A percentile compares a stretch with the other conserved stretches of the same genome.
Evolutionary conservation across 2,329 filamentous ascomycete species (phyloP).

Genomic region (Fusarium solani-melongenae): DNA sequence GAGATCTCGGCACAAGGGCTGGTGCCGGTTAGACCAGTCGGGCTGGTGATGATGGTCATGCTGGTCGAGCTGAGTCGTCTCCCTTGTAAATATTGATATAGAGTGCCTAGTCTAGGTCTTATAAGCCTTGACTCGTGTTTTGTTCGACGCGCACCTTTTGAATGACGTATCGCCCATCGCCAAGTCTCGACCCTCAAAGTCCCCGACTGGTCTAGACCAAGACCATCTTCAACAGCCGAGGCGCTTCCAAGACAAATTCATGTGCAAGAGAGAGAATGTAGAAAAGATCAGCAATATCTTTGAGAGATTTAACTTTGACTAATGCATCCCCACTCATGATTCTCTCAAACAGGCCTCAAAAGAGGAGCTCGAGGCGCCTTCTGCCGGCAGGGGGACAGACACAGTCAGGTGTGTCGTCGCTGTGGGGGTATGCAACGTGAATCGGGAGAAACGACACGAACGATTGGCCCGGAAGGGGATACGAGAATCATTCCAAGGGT

Average conservation of each 20-base stretch:
- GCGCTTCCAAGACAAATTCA: background rate
- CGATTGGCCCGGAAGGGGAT: background rate
- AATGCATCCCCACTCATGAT: background rate
- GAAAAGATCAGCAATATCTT: background rate
- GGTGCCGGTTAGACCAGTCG: background rate
- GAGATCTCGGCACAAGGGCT: background rate
- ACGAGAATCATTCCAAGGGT: background rate
- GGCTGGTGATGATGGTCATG: background rate
- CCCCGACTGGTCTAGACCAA: background rate
- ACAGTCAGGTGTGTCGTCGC: background rate
- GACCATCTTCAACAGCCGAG: background rate
- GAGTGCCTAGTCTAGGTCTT: background rate
- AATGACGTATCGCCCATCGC: background rate
- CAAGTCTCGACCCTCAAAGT: background rate
- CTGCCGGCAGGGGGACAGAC: background rate
- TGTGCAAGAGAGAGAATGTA: background rate
- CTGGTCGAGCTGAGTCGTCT: background rate
- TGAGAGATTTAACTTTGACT: background rate
- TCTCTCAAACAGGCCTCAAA: background rate
- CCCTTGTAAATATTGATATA: background rate
- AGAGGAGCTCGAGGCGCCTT: background rate
- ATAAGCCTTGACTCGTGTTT: background rate
- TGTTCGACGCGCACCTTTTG: background rate
- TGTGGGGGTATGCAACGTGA: conserved; percentile 6
- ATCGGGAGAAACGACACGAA: background rate